Base-by-base conservation (phyloP, 2,329 filamentous ascomycete species). In the Xylaria sp. region DNA sequence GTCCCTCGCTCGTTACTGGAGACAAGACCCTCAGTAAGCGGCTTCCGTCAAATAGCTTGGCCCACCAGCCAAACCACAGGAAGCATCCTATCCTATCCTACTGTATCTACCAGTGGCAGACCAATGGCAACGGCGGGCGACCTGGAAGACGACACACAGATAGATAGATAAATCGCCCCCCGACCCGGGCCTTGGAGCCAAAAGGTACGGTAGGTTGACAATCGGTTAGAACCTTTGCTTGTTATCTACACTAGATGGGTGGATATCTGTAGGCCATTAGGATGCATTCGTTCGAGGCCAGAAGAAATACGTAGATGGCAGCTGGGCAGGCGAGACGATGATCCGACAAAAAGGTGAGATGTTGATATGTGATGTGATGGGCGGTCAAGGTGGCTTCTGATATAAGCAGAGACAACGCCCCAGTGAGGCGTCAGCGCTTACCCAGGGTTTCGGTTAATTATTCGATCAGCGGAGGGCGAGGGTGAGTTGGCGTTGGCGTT, bases 341-440 rank as follows among this genome's bases (percentile, higher is more conserved):
- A 38, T 48, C 17, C 5, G 27, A 11, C 13, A 13, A 35, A 35
- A 35, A 7, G 25, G 46, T 44, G 27, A 21, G 48, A 52, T 40
- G 29, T 46, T 47, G 40, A 46, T 57, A 56, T 58, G 53, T 47
- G 48, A 57, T n/a, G n/a, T n/a, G n/a, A n/a, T 43, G 15, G 11
- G 29, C 31, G 25, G 47, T 44, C 48, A 48, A 37, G 48, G 43
- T 41, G 33, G 27, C 44, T 60, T 57, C 58, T 57, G 58, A 60
- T 40, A 44, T 55, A 49, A 60, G 44, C 46, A 15, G 27, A n/a
- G 17, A 9, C 13, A 21, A 8, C 37, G 10, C 35, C 33, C 46
- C 33, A 52, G 46, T 56, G 46, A 43, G 19, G 35, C 33, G 38
- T 31, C 46, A 15, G 53, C 58, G 53, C 53, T 52, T 61, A 52